Percentiles rank a stretch among this genome's conserved stretches.
phyloP scores from a whole-genome alignment of 2,329 filamentous ascomycete species.

The Colletotrichum godetiae region DNA sequence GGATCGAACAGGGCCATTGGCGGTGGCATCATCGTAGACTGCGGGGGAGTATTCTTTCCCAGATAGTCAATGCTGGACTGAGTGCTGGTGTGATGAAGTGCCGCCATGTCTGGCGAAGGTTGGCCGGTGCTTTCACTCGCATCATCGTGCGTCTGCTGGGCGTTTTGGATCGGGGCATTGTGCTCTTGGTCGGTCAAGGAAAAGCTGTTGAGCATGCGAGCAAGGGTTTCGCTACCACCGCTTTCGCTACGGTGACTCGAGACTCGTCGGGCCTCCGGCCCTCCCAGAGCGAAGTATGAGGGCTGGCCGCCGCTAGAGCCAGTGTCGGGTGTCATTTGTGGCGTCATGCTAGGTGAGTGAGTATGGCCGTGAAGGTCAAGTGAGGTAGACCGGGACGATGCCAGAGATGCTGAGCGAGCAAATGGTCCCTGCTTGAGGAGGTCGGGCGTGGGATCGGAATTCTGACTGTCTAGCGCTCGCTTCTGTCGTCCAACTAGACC shows the following conservation, averaged over 20 bases:
- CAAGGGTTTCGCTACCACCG: conserved; percentile 86
- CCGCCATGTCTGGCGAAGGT: conserved; percentile 81
- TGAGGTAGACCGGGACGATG: conserved; percentile 92
- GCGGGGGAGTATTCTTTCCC: conserved; percentile 70
- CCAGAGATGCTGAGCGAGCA: conserved; percentile 83
- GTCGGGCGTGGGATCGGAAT: conserved; percentile 88
- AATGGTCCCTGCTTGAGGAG: conserved; percentile 93
- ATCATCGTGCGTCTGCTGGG: conserved; percentile 77
- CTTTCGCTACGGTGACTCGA: conserved; percentile 88
- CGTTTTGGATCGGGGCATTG: conserved; percentile 55
- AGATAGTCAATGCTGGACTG: conserved; percentile 60
- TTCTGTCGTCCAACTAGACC: conserved; percentile 97
- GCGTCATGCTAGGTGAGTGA: conserved; percentile 85
- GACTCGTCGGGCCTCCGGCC: conserved; percentile 73
- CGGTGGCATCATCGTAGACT: conserved; percentile 82
- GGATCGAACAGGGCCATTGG: conserved; percentile 97
- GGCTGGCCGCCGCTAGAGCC: conserved; percentile 79
- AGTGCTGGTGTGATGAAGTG: conserved; percentile 66
- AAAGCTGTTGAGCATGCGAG: conserved; percentile 84
- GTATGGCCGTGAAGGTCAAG: conserved; percentile 82
- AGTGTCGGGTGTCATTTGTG: conserved; percentile 82
- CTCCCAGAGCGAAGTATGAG: conserved; percentile 87
- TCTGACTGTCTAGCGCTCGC: conserved; percentile 81
- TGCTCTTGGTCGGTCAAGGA: conserved; percentile 73
- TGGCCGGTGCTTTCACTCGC: conserved; percentile 76